phyloP scores from a whole-genome alignment of 2,329 filamentous ascomycete species.

The Fusarium duplospermum region DNA sequence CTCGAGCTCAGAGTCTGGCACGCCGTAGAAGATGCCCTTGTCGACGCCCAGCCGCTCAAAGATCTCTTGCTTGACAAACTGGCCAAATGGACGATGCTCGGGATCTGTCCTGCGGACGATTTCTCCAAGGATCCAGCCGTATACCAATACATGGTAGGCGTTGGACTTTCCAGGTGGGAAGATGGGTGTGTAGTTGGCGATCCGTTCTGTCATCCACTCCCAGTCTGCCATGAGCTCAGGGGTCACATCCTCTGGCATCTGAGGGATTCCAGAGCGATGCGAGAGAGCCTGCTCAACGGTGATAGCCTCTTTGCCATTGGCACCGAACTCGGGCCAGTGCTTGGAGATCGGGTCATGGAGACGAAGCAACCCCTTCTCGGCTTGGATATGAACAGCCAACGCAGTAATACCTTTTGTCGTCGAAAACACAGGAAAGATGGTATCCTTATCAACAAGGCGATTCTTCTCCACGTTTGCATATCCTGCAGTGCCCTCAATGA shows the following conservation, averaged over 20 bases:
- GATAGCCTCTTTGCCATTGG: constrained; percentile 12
- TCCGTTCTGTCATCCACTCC: constrained; percentile 13
- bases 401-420: constrained; percentile 10
- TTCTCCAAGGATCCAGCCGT: constrained; percentile 16
- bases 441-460: neutral
- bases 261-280: constrained; percentile 15
- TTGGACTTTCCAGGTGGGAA: constrained; percentile 14
- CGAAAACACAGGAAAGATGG: constrained; percentile 4
- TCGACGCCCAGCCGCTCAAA: constrained; percentile 9
- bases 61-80: constrained; percentile 11
- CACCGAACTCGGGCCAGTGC: constrained; percentile 19
- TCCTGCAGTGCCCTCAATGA: neutral
- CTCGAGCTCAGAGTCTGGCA: neutral
- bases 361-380: neutral
- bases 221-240: constrained; percentile 17
- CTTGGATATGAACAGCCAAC: constrained; percentile 8
- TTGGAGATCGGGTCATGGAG: neutral
- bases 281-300: constrained; percentile 13
- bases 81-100: neutral
- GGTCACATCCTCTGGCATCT: constrained; percentile 16
- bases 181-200: constrained; percentile 2
- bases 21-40: constrained; percentile 1
- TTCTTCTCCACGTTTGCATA: neutral
- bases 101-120: constrained; percentile 16
- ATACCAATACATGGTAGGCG: constrained; percentile 20